A percentile compares a stretch with the other conserved stretches of the same genome.
Evolutionary conservation across 2,329 filamentous ascomycete genomes (phyloP).

Genomic region (Mycogone perniciosa): DNA sequence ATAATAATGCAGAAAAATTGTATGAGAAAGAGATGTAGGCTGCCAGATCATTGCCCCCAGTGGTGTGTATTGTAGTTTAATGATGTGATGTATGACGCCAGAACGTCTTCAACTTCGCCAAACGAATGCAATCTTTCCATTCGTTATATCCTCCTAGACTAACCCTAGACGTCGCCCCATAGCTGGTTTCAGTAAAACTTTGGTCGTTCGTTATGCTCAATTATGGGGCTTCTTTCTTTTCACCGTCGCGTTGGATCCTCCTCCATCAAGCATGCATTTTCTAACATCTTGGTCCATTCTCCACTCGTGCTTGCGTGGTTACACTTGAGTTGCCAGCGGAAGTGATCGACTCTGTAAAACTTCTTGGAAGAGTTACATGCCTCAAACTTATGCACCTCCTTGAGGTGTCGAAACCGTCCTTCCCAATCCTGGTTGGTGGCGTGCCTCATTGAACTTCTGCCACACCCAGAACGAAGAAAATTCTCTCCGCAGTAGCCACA

Average conservation of each 20-base stretch:
- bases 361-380: constrained; percentile 99
- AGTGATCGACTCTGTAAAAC: constrained; percentile 95
- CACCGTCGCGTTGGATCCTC: constrained; percentile 50
- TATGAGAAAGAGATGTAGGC: too few relatives aligned
- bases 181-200: too few relatives aligned
- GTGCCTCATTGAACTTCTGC: constrained; percentile 33
- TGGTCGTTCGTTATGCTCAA: too few relatives aligned
- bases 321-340: constrained; percentile 96
- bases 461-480: constrained; percentile 53
- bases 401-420: constrained; percentile 75
- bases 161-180: too few relatives aligned
- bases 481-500: constrained; percentile 97
- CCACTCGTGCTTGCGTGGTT: constrained; percentile 93
- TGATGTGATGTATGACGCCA: too few relatives aligned
- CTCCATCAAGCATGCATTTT: constrained; percentile 92
- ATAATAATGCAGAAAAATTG: too few relatives aligned
- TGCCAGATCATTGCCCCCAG: too few relatives aligned
- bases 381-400: constrained; percentile 88
- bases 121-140: too few relatives aligned
- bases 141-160: too few relatives aligned
- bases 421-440: constrained; percentile 85
- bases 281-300: constrained; percentile 98
- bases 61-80: too few relatives aligned
- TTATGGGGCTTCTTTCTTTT: too few relatives aligned
- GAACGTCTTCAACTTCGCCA: too few relatives aligned